A percentile compares a stretch with the other conserved stretches of the same genome.
Conservation (phyloP, 169 alveolate species). For the Theileria equi region DNA sequence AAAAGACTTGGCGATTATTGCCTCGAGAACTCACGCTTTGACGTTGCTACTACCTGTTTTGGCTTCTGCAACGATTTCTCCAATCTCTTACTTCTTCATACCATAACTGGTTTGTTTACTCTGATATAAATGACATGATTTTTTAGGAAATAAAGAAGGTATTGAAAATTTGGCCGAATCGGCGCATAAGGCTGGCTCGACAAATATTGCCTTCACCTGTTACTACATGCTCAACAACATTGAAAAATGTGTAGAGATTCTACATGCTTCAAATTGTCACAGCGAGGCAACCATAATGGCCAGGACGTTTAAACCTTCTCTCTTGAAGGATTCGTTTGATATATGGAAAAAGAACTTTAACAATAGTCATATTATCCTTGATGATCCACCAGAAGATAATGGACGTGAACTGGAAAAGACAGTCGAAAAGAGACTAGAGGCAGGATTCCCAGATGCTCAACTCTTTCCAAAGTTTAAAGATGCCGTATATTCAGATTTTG, state of each 20-base stretch:
- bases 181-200: slow-evolving; percentile 46
- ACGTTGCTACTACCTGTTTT: slow-evolving; percentile 75
- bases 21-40: slow-evolving; percentile 66
- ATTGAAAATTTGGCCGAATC: slow-evolving; percentile 38
- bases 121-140: neutral
- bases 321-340: slow-evolving; percentile 37
- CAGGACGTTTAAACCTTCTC: slow-evolving; percentile 66
- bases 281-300: slow-evolving; percentile 74
- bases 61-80: slow-evolving; percentile 68
- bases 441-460: slow-evolving; percentile 51
- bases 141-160: slow-evolving; percentile 58
- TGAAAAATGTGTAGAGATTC: slow-evolving; percentile 61
- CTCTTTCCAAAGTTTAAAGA: slow-evolving; percentile 45
- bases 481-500: slow-evolving; percentile 30
- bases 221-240: slow-evolving; percentile 67
- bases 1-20: slow-evolving; percentile 77
- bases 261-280: slow-evolving; percentile 53
- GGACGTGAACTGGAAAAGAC: too few species aligned
- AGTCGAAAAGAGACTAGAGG: slow-evolving; percentile 6
- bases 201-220: slow-evolving; percentile 71
- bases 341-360: slow-evolving; percentile 59
- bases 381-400: neutral
- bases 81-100: slow-evolving; percentile 68
- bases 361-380: neutral
- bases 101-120: slow-evolving; percentile 46